Evolutionary conservation across 2,329 filamentous ascomycete species (phyloP).

Genomic region (Botrytis paeoniae): DNA sequence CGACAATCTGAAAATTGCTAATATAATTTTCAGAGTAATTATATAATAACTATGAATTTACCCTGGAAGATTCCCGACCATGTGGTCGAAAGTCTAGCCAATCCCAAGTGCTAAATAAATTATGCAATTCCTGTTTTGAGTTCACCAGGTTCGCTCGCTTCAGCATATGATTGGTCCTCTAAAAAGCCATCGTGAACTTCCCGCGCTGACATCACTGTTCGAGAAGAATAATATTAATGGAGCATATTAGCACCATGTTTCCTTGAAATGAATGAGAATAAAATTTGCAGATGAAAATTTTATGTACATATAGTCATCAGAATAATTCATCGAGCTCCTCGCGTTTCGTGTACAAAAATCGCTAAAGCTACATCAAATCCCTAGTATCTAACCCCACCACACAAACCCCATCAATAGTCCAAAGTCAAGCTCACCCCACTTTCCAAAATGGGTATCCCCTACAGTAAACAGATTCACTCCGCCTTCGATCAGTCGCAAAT

Average conservation of each 20-base stretch:
- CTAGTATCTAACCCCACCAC: no score
- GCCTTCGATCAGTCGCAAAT: conserved; percentile 2
- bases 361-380: not conserved
- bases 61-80: not conserved
- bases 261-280: not conserved
- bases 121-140: not conserved
- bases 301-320: not conserved
- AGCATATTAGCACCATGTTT: not conserved
- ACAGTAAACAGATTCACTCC: conserved; percentile 1
- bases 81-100: not conserved
- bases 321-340: not conserved
- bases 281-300: not conserved
- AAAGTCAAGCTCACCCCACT: not conserved
- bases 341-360: not conserved
- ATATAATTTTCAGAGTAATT: not conserved
- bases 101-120: no score
- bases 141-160: not conserved
- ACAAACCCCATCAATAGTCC: no score
- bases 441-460: not conserved
- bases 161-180: not conserved
- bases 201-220: not conserved
- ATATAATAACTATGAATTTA: not conserved
- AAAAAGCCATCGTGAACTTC: not conserved
- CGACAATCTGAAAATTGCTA: not conserved
- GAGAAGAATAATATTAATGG: not conserved